phyloP scores from a whole-genome alignment of 2,329 filamentous ascomycete genomes.

The Kalaharituber pfeilii region DNA sequence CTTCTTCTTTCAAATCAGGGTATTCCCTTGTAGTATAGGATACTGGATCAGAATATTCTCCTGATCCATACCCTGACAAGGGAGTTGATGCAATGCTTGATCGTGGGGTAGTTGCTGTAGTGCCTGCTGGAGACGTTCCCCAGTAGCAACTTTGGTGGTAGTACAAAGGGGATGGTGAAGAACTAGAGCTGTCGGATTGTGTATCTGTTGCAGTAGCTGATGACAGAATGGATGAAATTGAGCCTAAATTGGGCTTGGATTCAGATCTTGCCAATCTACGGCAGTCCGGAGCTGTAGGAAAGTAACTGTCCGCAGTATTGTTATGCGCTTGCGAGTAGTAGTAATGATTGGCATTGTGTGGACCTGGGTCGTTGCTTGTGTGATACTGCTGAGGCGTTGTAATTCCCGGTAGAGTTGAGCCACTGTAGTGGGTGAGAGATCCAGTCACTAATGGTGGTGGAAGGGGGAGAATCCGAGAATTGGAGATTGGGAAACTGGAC shows the following conservation, averaged over 20 bases:
- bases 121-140: background rate
- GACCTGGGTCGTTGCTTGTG: conserved; percentile 1
- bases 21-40: background rate
- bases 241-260: background rate
- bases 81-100: background rate
- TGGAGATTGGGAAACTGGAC: conserved; percentile 15
- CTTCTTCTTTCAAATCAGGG: background rate
- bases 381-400: conserved; percentile 14
- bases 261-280: background rate
- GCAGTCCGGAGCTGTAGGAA: background rate
- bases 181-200: background rate
- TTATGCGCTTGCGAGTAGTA: background rate
- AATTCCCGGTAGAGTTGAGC: background rate
- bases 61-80: background rate
- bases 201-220: background rate
- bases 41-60: background rate
- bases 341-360: background rate
- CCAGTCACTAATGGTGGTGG: conserved; percentile 4
- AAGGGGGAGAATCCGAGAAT: conserved; percentile 16
- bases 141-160: background rate
- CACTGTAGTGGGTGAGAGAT: conserved; percentile 1
- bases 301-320: background rate
- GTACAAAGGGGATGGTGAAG: background rate
- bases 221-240: background rate
- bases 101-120: background rate